Evolutionary conservation across 2,329 filamentous ascomycete species (phyloP), one percentile per base, ranked within the genome.

Genomic region (Scedosporium aurantiacum): DNA sequence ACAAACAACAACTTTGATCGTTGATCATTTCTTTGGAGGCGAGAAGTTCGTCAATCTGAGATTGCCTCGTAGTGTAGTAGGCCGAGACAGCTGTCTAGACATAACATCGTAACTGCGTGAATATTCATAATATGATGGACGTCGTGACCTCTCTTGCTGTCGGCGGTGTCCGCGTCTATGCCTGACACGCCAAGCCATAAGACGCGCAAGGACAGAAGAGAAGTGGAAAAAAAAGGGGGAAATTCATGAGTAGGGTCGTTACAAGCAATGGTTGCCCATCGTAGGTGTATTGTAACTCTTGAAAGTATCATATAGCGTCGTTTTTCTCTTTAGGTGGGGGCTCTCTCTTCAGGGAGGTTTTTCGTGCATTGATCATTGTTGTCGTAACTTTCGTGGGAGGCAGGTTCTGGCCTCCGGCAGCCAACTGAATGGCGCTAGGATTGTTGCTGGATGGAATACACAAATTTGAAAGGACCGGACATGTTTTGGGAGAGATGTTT

Each of bases 31-130:
- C 23, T 23, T 27, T 54, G 18, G 23, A 54, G 50, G 50, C 23
- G 50, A 21, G 27, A 23, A 23, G 32, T 54, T 54, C 50, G 23
- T 54, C 50, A 54, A 54, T 54, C 23, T 54, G 50, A 27, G 23
- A 43, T 45, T 18, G 21, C 28, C 40, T 27, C 58, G 43, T 60
- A 14, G 25, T 37, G n/a, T 54, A 55, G 54, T 21, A 60, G 52
- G 58, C 58, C 58, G 58, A 60, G 58, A 60, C 58, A 60, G 32
- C 47, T 60, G 58, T 60, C 58, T 60, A 60, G 58, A 60, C 58
- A 60, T 60, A 60, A 60, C 58, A 60, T 60, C 58, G 47, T 60
- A 60, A 60, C 58, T 60, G 58, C 58, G 41, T 60, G 47, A 60
- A 60, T 54, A 60, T 54, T 60, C 58, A 40, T 60, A 37, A 60